Base-by-base conservation (phyloP, 1,139 yeast species). In the Scheffersomyces illinoinensis region DNA sequence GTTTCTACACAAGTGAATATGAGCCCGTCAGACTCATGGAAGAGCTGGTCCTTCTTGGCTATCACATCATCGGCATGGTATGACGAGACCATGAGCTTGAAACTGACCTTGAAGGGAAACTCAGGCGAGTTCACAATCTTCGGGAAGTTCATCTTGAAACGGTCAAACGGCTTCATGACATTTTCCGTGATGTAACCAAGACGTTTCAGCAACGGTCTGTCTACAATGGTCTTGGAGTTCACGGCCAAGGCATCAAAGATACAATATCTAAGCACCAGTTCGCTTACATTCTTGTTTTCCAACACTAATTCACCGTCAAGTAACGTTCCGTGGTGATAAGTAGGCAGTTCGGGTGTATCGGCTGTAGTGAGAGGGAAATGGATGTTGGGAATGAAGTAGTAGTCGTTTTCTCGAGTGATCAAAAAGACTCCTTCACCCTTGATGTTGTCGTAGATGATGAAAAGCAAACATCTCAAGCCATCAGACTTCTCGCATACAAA, bases 401-500 rank as follows among this genome's bases (percentile, higher is more conserved):
- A 95, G 63, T 93, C 96, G 70, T 93, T 91, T 65, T 90, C 96
- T 67, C 99, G 81, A 48, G 96, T 95, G 56, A 96, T 89, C 64
- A 81, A 69, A 86, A 82, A 77, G 79, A 93, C 70, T 82, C 91
- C 95, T 68, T 89, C 93, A 20, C 88, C 89, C 3, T 91, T 86
- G 56, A 80, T 85, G 2, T 92, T 88, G 68, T 90, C 93, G 68
- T 91, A 78, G 52, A 89, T 74, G 4, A 89, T 83, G 60, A 89
- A 79, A 71, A 90, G 75, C 54, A 95, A 76, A 61, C 96, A 91
- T 58, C 99, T 80, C 57, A 95, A 78, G 0, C 99, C 99, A 73
- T 96, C 99, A 0, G 96, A 87, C 72, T 96, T 96, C 70, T 96
- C 99, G 76, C 99, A 95, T 0, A 95, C 99, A 67, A 87, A 89